phyloP scores from a whole-genome alignment of 805 yeast genomes.

The Yarrowia sp. region DNA sequence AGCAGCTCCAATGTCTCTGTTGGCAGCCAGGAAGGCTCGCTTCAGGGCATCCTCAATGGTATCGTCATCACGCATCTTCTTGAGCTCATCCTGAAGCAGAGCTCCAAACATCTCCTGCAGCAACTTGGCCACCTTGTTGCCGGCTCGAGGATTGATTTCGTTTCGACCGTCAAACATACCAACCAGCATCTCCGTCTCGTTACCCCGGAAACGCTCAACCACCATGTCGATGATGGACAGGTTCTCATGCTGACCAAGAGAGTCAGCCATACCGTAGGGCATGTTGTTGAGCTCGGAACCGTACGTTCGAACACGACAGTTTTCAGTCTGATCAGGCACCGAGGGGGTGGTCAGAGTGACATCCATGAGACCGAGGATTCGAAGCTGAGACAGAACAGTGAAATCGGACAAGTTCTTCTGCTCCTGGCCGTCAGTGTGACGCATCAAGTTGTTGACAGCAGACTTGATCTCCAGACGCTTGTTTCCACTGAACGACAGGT shows the following conservation, averaged over 20 bases:
- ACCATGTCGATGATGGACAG: slow-evolving; percentile 82
- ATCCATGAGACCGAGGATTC: slow-evolving; percentile 85
- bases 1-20: slow-evolving; percentile 71
- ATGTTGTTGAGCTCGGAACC: slow-evolving; percentile 73
- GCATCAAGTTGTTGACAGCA: slow-evolving; percentile 46
- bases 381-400: slow-evolving; percentile 68
- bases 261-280: slow-evolving; percentile 90
- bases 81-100: slow-evolving; percentile 65
- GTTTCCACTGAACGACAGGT: slow-evolving; percentile 89
- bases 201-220: slow-evolving; percentile 81
- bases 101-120: slow-evolving; percentile 71
- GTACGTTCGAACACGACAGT: slow-evolving; percentile 85
- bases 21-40: slow-evolving; percentile 73
- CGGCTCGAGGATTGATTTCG: slow-evolving; percentile 37
- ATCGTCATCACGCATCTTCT: slow-evolving; percentile 46
- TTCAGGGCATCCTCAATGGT: slow-evolving; percentile 73
- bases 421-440: slow-evolving; percentile 25
- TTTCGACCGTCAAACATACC: slow-evolving; percentile 84
- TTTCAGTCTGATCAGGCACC: slow-evolving; percentile 82
- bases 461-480: slow-evolving; percentile 85
- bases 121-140: slow-evolving; percentile 56
- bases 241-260: slow-evolving; percentile 60
- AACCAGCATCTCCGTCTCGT: slow-evolving; percentile 73
- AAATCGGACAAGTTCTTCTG: slow-evolving; percentile 52
- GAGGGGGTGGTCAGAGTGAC: slow-evolving; percentile 86